Percentiles rank a stretch among this genome's conserved stretches.
These are phyloP conservation scores for Populus ilicifolia DNA, from an alignment of 345 rosid genomes.

Conservation along the genomic window DNA sequence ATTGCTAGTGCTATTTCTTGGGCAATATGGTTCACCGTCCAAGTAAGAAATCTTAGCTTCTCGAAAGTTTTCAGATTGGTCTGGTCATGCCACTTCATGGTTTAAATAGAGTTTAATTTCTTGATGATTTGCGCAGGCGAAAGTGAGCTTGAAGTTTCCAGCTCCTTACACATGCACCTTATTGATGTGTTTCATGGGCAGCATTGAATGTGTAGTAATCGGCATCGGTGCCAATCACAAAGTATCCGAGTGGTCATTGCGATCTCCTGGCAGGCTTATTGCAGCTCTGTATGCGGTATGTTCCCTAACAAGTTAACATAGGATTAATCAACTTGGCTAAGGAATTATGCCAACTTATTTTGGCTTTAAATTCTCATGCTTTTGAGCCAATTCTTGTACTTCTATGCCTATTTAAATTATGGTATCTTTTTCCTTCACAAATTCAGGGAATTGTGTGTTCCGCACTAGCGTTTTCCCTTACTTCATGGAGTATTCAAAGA, in stretches of 20 bases:
- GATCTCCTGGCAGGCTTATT: conserved; percentile 44
- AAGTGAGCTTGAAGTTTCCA: conserved; percentile 54
- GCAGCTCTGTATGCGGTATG: conserved; percentile 69
- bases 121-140: conserved; percentile 38
- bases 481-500: conserved; percentile 63
- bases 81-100: background rate
- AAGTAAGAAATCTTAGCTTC: conserved; percentile 35
- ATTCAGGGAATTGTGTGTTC: conserved; percentile 72
- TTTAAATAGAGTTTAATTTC: background rate
- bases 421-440: background rate
- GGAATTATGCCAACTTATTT: no score
- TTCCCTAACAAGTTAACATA: background rate
- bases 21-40: conserved; percentile 80
- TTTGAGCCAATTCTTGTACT: background rate
- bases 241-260: conserved; percentile 59
- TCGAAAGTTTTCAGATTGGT: background rate
- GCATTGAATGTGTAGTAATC: conserved; percentile 49
- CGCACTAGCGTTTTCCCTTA: conserved; percentile 61
- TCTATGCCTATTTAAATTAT: background rate
- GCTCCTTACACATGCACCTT: conserved; percentile 83
- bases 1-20: conserved; percentile 55
- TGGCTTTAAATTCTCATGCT: no score
- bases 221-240: conserved; percentile 39
- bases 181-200: conserved; percentile 68
- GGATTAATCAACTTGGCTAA: background rate